phyloP scores from a whole-genome alignment of 305 asterid species.

The Fraxinus angustifolia region DNA sequence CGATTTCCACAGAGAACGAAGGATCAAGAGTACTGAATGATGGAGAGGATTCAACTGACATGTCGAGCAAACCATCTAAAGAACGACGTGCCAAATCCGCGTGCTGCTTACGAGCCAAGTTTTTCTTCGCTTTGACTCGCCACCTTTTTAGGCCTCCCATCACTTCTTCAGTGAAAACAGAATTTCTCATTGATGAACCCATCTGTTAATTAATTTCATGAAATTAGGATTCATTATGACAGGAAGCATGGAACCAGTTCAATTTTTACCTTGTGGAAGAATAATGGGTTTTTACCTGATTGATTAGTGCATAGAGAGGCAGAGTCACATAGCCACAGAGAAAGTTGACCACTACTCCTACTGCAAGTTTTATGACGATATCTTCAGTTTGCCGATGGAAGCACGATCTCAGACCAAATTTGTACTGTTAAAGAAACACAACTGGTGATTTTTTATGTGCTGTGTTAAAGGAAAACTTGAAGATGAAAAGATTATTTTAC shows the following conservation, averaged over 20 bases:
- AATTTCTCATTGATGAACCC: constrained; percentile 58
- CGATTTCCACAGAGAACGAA: constrained; percentile 35
- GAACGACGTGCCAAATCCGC: constrained; percentile 25
- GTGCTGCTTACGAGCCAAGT: constrained; percentile 33
- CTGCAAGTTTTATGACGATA: constrained; percentile 46
- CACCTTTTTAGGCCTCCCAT: constrained; percentile 52
- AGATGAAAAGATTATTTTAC: background rate
- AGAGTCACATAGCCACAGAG: constrained; percentile 72
- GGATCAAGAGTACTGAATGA: constrained; percentile 39
- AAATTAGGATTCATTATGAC: background rate
- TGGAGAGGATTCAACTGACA: constrained; percentile 39
- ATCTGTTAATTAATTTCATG: constrained; percentile 31
- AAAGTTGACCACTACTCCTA: constrained; percentile 57
- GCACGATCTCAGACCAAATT: constrained; percentile 60
- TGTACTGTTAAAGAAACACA: constrained; percentile 39
- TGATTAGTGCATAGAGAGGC: constrained; percentile 66
- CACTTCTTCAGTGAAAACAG: constrained; percentile 53
- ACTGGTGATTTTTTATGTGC: background rate
- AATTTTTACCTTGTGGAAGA: background rate
- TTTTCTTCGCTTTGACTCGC: constrained; percentile 54
- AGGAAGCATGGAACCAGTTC: background rate
- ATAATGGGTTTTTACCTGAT: constrained; percentile 43
- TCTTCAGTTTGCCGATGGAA: constrained; percentile 60
- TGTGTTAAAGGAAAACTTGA: background rate
- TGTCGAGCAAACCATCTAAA: constrained; percentile 30